Base-by-base conservation (phyloP, 805 yeast genomes). In the Lipomyces anomalus region DNA sequence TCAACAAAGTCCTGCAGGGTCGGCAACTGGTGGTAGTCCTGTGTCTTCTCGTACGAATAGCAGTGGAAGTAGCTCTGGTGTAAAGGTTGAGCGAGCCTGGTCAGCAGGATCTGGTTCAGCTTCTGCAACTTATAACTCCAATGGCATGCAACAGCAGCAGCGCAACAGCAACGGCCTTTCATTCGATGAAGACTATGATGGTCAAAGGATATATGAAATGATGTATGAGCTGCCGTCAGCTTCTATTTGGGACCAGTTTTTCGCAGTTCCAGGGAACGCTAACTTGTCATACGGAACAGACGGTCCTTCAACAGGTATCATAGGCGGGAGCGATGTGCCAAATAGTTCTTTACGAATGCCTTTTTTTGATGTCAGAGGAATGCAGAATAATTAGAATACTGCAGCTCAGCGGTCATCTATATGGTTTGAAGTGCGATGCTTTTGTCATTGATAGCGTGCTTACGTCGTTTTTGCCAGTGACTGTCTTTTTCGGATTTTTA, bases 231-330 rank as follows among this genome's bases (percentile, higher is more conserved):
- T 62, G 13, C 65, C 67, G n/a, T 52, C 61, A 37, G 54, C 61
- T 7, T 55, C 59, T 6, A 63, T 62, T 28, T 62, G 67, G 67
- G 63, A 60, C 36, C 67, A 62, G 47, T 63, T 59, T 39, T 60
- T 60, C 42, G 60, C 61, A n/a, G 56, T 50, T 22, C 45, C 41
- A 6, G 45, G 43, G n/a, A 35, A 23, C 22, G 42, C 37, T 6
- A 39, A 36, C 36, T 48, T 46, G 11, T 26, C 30, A 13, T 9
- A 9, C n/a, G n/a, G n/a, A n/a, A n/a, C n/a, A n/a, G n/a, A n/a
- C n/a, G n/a, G n/a, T n/a, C n/a, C n/a, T n/a, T n/a, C n/a, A n/a
- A n/a, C n/a, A n/a, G n/a, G n/a, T n/a, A n/a, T n/a, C n/a, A n/a
- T n/a, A n/a, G n/a, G n/a, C n/a, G n/a, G n/a, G n/a, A n/a, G n/a